Base-by-base conservation (phyloP, 1,284 basidiomycete species). In the Boletellus dicymbophilus region DNA sequence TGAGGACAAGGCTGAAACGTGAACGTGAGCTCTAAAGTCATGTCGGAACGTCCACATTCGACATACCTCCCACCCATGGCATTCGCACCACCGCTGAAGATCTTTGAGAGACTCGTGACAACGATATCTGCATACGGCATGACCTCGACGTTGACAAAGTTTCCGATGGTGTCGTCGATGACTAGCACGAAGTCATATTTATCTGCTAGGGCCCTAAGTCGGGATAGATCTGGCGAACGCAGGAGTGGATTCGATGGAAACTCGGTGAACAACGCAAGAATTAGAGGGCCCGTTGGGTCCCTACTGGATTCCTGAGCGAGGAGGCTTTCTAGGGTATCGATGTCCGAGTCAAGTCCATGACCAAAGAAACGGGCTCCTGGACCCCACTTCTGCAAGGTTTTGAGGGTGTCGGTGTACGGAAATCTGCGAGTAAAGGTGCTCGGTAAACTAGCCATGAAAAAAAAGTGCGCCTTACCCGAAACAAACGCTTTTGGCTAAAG, bases 381-480 rank as follows among this genome's bases (percentile, higher is more conserved):
- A 1, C 97, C 97, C 93, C 95, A 99, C 71, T 99, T 98, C 59
- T 96, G 78, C 5, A 99, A 76, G 37, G 97, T 84, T 71, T 99
- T 99, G 53, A 98, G 80, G n/a, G 96, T 98, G 69, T 99, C 97
- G 10, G 88, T 93, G 69, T 98, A 99, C 0, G 95, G 91, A 70
- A 99, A 99, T 18, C 95, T 96, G 54, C 18, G 47, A 8, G n/a
- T 30, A 39, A 43, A 38, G 56, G 4, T 46, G 42, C 20, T 27
- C 57, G 37, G 53, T 21, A 4, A 21, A 51, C 6, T 49, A 30
- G 46, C 3, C 3, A 28, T 8, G 22, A 21, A 23, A 44, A 23
- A 43, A 40, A 34, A 11, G n/a, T 31, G 18, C 3, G 69, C 25
- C 84, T 55, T 62, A 94, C 93, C 94, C 95, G 60, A 96, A 97